phyloP scores from a whole-genome alignment of 805 yeast genomes.

The Candida alai region DNA sequence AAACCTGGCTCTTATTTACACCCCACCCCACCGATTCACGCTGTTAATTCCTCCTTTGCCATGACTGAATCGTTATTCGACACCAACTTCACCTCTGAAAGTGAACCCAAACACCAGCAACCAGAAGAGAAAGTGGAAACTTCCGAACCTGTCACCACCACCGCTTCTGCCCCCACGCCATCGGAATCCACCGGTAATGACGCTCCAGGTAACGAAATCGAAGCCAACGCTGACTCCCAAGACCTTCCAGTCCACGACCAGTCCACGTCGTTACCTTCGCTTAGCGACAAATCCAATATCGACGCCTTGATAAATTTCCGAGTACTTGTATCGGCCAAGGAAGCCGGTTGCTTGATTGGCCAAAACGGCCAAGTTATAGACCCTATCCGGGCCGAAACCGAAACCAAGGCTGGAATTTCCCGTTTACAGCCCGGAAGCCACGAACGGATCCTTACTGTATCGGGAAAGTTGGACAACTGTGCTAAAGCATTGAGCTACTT shows the following conservation, averaged over 20 bases:
- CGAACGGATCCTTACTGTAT: slow-evolving; percentile 76
- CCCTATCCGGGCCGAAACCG: slow-evolving; percentile 66
- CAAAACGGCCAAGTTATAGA: slow-evolving; percentile 78
- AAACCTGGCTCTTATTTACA: not conserved
- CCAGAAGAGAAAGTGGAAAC: slow-evolving; percentile 1
- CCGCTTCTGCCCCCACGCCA: slow-evolving; percentile 9
- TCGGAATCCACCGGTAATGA: not conserved
- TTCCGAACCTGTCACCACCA: slow-evolving; percentile 8
- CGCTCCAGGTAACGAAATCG: not conserved
- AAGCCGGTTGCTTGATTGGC: slow-evolving; percentile 89
- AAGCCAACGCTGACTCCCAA: not conserved
- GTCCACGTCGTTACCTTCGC: slow-evolving; percentile 23
- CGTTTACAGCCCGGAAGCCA: slow-evolving; percentile 75
- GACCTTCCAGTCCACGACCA: slow-evolving; percentile 4
- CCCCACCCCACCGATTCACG: not conserved
- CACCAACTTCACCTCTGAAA: slow-evolving; percentile 22
- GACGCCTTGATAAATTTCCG: slow-evolving; percentile 40
- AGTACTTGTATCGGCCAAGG: slow-evolving; percentile 74
- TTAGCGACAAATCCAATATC: slow-evolving; percentile 22
- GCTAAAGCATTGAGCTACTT: slow-evolving; percentile 68
- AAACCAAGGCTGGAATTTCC: slow-evolving; percentile 84
- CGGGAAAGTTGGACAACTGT: slow-evolving; percentile 67
- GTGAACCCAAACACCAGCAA: slow-evolving; percentile 5
- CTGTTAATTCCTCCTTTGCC: no score
- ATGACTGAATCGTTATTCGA: slow-evolving; percentile 35